These are phyloP conservation scores for Cercospora berteroae DNA, from an alignment of 2,329 filamentous ascomycete species.

Conservation along the genomic window DNA sequence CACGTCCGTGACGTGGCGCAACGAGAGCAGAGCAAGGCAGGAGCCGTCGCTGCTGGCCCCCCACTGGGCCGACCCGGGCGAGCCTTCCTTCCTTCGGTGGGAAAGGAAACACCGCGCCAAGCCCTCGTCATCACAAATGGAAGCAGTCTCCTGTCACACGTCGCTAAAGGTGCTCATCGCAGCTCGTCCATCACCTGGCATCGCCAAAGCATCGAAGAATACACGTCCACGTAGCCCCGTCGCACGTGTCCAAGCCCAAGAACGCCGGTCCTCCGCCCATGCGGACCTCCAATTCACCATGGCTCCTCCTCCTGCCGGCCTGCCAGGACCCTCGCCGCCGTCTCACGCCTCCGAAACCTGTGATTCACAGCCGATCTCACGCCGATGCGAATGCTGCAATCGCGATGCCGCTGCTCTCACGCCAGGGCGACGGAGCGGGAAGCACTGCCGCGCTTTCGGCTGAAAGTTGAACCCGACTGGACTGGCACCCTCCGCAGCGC, in stretches of 20 bases:
- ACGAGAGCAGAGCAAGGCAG: background rate
- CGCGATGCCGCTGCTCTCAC: background rate
- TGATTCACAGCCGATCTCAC: too few relatives aligned
- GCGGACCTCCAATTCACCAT: background rate
- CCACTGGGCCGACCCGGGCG: conserved; percentile 5
- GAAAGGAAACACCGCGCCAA: background rate
- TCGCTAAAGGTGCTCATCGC: background rate
- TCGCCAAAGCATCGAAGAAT: background rate
- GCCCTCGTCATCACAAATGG: background rate
- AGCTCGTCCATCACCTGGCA: background rate
- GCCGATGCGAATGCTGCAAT: background rate
- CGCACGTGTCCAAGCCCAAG: conserved; percentile 5
- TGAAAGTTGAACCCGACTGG: background rate
- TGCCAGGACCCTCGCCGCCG: background rate
- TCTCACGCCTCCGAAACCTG: background rate
- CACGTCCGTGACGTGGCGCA: conserved; percentile 6
- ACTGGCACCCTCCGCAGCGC: background rate
- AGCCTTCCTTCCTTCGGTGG: background rate
- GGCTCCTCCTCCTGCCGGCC: background rate
- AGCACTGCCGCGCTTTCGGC: background rate
- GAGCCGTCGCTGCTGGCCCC: background rate
- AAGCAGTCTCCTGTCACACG: background rate
- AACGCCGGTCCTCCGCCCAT: background rate
- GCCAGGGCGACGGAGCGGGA: background rate
- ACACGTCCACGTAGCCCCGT: background rate